Evolutionary conservation across 306 rosid genomes (phyloP), one percentile per base, ranked within the genome.

Genomic region (Hippophae rhamnoides): DNA sequence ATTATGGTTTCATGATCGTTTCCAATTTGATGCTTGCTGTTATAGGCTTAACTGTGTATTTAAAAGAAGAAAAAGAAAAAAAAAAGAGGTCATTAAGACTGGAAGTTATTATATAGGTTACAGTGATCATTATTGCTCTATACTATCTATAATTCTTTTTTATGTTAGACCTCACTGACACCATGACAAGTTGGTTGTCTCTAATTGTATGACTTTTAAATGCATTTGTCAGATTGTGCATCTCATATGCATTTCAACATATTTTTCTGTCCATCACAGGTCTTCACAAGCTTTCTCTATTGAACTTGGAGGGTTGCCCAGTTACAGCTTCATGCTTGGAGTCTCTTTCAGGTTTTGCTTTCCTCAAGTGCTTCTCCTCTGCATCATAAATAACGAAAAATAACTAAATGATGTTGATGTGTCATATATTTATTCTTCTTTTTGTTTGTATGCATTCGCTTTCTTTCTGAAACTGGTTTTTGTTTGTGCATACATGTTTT

Each of bases 251-350:
- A 50, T 69, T 14, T 26, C 26, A 64, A 26, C 12, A 40, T 54
- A 40, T 60, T 56, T 13, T 66, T 60, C 56, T 77, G 14, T 61
- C 60, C 69, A 49, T 79, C 76, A 60, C 82, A 92, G 98, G 96
- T 60, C 82, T 92, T 58, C 83, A 57, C 67, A 81, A 82, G 61
- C 93, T 87, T 54, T 66, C 81, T 68, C 61, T 92, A 60, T 69
- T 92, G 77, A 92, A 92, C 74, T 77, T 92, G 79, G 98, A 92
- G 77, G 96, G 98, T 61, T 87, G 98, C 77, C 86, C 60, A 8
- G 89, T 92, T 61, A 83, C 98, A 10, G 81, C 93, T 74, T 82
- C 86, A 53, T 87, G 96, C 78, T 77, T 87, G 79, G 76, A 75
- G 58, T 83, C 86, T 57, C 95, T 92, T 56, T 81, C 93, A 78